Base-by-base conservation (phyloP, 768 basidiomycete genomes). In the Leccinum obscurum region DNA sequence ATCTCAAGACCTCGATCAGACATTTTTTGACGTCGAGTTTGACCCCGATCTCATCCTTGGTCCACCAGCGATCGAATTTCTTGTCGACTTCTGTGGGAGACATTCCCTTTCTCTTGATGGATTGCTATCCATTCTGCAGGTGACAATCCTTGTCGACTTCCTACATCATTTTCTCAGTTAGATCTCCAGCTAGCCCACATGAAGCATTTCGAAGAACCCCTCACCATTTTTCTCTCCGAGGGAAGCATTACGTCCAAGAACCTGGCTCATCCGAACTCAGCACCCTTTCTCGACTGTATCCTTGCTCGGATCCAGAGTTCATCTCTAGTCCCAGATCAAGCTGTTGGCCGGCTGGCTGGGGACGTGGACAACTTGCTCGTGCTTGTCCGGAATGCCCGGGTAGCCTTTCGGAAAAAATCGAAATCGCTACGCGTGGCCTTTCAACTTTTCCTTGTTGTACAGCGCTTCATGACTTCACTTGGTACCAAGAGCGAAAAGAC, bases 151-250 rank as follows among this genome's bases (percentile, higher is more conserved):
- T 20, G 3, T 51, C 37, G 3, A 41, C 13, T n/a, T 10, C 17
- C 35, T 1, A 11, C 2, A 17, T 37, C 22, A 22, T 3, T 35
- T 48, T 53, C 57, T 62, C 34, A 55, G 17, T 9, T 49, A 14
- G 53, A 48, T 14, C 62, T 20, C 13, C 26, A 92, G 88, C 75
- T 92, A 3, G 77, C 78, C 0, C 78, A 90, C 67, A 71, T 92
- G 70, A 88, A 88, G 61, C 90, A 93, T 70, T 90, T 89, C 63
- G 79, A 80, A 28, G 83, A 89, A 26, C 85, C 86, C 0, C 70
- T 90, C 14, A 77, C 81, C 3, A 53, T 80, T 8, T 49, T 72
- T 57, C 56, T 67, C 37, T 4, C 64, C 54, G 67, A 64, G 10
- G 58, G 56, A 46, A 51, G 3, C 22, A 32, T 64, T 9, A 17